Percentiles rank a stretch among this genome's conserved stretches.
Conservation (phyloP, 257 asterid species). For the Solanum dulcamara region DNA sequence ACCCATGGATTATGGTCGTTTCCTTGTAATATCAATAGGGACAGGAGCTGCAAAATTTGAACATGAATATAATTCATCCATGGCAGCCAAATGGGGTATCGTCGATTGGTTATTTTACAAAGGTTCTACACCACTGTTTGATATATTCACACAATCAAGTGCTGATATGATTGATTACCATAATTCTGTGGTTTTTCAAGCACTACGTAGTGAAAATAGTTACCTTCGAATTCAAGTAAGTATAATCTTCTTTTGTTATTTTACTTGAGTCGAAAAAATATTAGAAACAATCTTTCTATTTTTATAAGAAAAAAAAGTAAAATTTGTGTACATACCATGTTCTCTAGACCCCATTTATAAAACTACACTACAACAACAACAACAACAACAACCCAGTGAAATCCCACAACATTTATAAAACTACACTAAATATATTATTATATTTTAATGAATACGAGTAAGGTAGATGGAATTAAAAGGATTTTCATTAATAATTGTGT, state of each 20-base stretch:
- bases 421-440: background rate
- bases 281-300: no score
- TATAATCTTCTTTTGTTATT: no score
- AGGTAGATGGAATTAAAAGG: no score
- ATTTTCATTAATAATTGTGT: background rate
- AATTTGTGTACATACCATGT: no score
- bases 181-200: constrained; percentile 24
- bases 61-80: constrained; percentile 13
- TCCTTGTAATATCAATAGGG: constrained; percentile 37
- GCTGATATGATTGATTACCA: constrained; percentile 40
- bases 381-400: no score
- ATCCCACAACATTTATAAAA: no score
- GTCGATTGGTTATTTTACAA: constrained; percentile 22
- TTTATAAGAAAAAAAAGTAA: no score
- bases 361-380: no score
- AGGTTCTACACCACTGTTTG: constrained; percentile 23
- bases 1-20: constrained; percentile 16
- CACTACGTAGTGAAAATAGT: constrained; percentile 12
- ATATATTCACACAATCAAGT: constrained; percentile 26
- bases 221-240: constrained; percentile 48
- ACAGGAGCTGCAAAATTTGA: constrained; percentile 22
- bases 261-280: no score
- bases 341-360: no score
- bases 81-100: constrained; percentile 29
- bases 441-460: background rate